Conservation (phyloP, 2,329 filamentous ascomycete genomes). For the Lachnellula cervina region DNA sequence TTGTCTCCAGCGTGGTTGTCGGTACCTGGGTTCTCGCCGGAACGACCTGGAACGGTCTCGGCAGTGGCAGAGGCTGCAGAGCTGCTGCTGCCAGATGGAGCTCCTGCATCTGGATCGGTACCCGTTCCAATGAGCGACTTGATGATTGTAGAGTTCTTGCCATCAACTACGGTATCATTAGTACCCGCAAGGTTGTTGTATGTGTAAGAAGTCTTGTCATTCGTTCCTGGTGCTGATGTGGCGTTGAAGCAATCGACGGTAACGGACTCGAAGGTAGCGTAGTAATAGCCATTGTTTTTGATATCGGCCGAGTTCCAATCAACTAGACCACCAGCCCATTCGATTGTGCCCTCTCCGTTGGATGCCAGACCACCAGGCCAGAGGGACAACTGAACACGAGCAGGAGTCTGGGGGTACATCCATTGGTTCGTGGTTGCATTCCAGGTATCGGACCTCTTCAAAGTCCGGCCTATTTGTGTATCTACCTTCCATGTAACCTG, state of each 20-base stretch:
- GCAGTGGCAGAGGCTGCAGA: conserved; percentile 27
- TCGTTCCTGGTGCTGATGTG: conserved; percentile 56
- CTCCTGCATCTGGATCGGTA: conserved; percentile 58
- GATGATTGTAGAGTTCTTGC: conserved; percentile 69
- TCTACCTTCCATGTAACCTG: conserved; percentile 83
- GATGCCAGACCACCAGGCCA: conserved; percentile 83
- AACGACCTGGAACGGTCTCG: conserved; percentile 51
- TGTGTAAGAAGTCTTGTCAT: conserved; percentile 67
- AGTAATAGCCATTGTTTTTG: conserved; percentile 82
- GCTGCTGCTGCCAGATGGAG: conserved; percentile 29
- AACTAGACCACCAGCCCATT: conserved; percentile 87
- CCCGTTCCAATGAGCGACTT: conserved; percentile 79
- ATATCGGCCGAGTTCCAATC: conserved; percentile 83
- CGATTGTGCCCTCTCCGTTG: conserved; percentile 79
- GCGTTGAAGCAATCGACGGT: conserved; percentile 80
- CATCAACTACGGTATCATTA: conserved; percentile 73
- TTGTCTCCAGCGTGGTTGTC: conserved; percentile 22
- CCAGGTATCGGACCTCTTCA: conserved; percentile 76
- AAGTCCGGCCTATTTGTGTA: conserved; percentile 67
- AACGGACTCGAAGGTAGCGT: conserved; percentile 71
- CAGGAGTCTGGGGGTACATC: conserved; percentile 84
- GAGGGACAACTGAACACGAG: conserved; percentile 87
- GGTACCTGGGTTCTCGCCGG: conserved; percentile 43
- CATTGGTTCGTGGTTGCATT: conserved; percentile 78
- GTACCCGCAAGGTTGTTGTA: conserved; percentile 62